Evolutionary conservation across 495 filamentous ascomycete genomes (phyloP), one percentile per base, ranked within the genome.

Genomic region (Extremus antarcticus): DNA sequence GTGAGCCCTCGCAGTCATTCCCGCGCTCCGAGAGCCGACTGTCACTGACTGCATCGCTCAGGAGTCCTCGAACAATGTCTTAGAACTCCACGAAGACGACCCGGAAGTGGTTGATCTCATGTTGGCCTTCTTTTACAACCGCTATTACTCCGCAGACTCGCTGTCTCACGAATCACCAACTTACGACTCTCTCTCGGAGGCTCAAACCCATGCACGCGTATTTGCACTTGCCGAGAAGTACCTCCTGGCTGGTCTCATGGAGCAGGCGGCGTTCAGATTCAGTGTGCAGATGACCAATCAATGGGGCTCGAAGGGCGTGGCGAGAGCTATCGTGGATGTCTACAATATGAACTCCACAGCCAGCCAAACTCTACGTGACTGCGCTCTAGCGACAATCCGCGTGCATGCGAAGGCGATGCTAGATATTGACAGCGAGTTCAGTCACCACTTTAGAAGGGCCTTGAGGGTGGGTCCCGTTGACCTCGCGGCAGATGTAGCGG

Each of bases 21-120:
- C n/a, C n/a, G n/a, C n/a, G n/a, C n/a, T n/a, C n/a, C n/a, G n/a
- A n/a, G n/a, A n/a, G n/a, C n/a, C n/a, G n/a, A 22, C 50, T 40
- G 10, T 19, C 16, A 38, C n/a, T 20, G 9, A 10, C 50, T 21
- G 2, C 22, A 17, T 15, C 11, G 7, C n/a, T n/a, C 19, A 53
- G 51, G 51, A 53, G 38, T 38, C 3, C 1, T 1, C 22, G 10
- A 22, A 32, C 1, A 25, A 40, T n/a, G 16, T 24, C 51, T 19
- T 53, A 35, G 51, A 53, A 21, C 38, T 53, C 39, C 38, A 45
- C 17, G 51, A 53, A 25, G 51, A 53, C 23, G 40, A 46, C 51
- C 51, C 51, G 3, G 23, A 43, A 8, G 39, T 53, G 19, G 35
- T 53, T 3, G 51, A 29, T n/a, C 23, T 23, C 16, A 53, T 53